A percentile compares a stretch with the other conserved stretches of the same genome.
phyloP scores from a whole-genome alignment of 2,329 filamentous ascomycete genomes.

The Chaetomiaceae sp. region DNA sequence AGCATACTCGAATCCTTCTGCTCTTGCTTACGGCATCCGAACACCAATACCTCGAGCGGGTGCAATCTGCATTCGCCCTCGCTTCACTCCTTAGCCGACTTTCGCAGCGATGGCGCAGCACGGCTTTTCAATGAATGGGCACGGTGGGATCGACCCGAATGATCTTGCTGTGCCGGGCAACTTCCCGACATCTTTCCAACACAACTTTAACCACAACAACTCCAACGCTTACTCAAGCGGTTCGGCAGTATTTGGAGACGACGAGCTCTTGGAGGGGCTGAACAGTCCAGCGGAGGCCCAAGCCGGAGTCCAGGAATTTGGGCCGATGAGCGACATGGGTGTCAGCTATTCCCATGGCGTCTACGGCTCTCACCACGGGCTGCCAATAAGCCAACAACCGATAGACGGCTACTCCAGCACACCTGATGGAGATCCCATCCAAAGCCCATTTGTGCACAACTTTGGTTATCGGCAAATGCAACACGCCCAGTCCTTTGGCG shows the following conservation, averaged over 20 bases:
- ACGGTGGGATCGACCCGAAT: conserved; percentile 73
- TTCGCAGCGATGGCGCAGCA: conserved; percentile 10
- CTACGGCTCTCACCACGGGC: conserved; percentile 52
- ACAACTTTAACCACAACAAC: conserved; percentile 55
- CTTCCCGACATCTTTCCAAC: conserved; percentile 59
- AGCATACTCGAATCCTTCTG: neutral
- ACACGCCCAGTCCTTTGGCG: conserved; percentile 53
- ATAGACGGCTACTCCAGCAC: conserved; percentile 85
- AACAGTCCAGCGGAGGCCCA: conserved; percentile 52
- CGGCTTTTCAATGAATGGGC: conserved; percentile 51
- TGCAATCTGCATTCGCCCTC: neutral
- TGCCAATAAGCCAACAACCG: conserved; percentile 63
- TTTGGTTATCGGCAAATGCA: conserved; percentile 71
- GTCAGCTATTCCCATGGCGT: conserved; percentile 55
- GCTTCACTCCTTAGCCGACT: neutral
- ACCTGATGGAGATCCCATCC: conserved; percentile 85
- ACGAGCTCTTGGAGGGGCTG: conserved; percentile 78
- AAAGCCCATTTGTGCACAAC: conserved; percentile 78
- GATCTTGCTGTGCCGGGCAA: conserved; percentile 68
- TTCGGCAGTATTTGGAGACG: conserved; percentile 76
- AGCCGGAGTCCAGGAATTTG: conserved; percentile 52
- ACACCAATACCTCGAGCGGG: neutral
- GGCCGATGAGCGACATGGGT: conserved; percentile 50
- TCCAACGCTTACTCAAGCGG: conserved; percentile 71
- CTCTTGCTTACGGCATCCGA: neutral